Percentiles rank a stretch among this genome's conserved stretches.
phyloP scores from a whole-genome alignment of 2,329 filamentous ascomycete species.

The Cercospora sp. region DNA sequence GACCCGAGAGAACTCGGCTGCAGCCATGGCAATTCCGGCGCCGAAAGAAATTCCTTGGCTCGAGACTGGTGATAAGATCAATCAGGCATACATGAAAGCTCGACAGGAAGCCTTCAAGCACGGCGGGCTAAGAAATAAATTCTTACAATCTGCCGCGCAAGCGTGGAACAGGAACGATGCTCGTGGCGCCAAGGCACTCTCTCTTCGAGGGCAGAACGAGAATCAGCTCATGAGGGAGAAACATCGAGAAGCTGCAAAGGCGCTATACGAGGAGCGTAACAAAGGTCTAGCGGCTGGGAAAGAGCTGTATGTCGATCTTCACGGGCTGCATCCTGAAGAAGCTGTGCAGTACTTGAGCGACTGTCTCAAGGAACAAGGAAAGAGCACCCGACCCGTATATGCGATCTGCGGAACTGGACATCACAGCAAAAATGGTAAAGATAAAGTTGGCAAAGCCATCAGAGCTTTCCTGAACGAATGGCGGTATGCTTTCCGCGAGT shows the following conservation, averaged over 20 bases:
- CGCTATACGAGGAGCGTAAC: constrained; percentile 92
- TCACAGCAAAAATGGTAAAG: constrained; percentile 97
- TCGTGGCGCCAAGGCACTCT: constrained; percentile 90
- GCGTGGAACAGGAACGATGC: constrained; percentile 99
- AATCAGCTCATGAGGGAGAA: constrained; percentile 97
- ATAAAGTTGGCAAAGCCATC: constrained; percentile 95
- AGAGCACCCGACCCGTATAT: constrained; percentile 73
- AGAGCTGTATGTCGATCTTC: constrained; percentile 92
- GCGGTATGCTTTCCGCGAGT: constrained; percentile 94
- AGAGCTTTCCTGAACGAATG: constrained; percentile 90
- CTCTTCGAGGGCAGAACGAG: constrained; percentile 90
- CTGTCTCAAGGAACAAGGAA: constrained; percentile 79
- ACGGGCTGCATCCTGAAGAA: constrained; percentile 98
- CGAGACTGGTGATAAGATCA: constrained; percentile 85
- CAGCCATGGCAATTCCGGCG: constrained; percentile 78
- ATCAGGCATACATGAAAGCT: constrained; percentile 92
- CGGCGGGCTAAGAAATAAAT: constrained; percentile 93
- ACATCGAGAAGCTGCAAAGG: constrained; percentile 86
- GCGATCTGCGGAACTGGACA: constrained; percentile 96
- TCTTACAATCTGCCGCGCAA: constrained; percentile 92
- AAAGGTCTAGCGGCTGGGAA: constrained; percentile 58
- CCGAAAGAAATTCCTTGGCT: constrained; percentile 96
- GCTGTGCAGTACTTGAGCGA: constrained; percentile 91
- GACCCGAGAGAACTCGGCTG: constrained; percentile 70
- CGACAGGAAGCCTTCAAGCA: constrained; percentile 96